Conservation (phyloP, 371 early-diverging fungal genomes). For the Choanephora cucurbitarum region DNA sequence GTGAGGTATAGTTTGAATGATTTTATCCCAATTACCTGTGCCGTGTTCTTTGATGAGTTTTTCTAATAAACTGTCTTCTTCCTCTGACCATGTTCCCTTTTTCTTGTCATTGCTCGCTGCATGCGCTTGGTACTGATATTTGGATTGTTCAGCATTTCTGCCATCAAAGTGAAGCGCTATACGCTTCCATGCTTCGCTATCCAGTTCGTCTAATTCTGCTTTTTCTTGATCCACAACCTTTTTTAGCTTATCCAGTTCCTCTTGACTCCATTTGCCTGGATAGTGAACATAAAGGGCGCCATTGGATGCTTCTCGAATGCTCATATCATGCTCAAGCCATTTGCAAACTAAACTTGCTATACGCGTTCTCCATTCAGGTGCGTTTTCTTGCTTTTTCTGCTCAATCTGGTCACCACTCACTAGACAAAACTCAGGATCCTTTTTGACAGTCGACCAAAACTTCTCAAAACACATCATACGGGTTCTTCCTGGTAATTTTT, state of each 20-base stretch:
- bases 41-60: constrained; percentile 15
- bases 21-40: constrained; percentile 10
- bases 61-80: constrained; percentile 24
- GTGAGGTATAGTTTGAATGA: constrained; percentile 12
- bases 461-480: constrained; percentile 15
- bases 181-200: constrained; percentile 16
- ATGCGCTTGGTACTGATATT: constrained; percentile 15
- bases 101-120: background rate
- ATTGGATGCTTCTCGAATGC: background rate
- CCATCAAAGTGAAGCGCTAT: constrained; percentile 12
- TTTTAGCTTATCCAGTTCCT: constrained; percentile 16
- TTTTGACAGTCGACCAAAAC: constrained; percentile 23
- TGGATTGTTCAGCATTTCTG: constrained; percentile 24
- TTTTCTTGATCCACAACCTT: constrained; percentile 1
- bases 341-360: constrained; percentile 24
- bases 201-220: background rate
- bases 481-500: constrained; percentile 29
- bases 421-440: constrained; percentile 11
- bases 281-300: constrained; percentile 2
- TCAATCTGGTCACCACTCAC: constrained; percentile 20
- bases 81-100: constrained; percentile 19
- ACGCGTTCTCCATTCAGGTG: constrained; percentile 22
- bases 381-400: constrained; percentile 18
- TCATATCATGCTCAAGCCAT: constrained; percentile 11
- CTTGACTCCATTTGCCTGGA: constrained; percentile 19